Conservation (phyloP, 441 rosid genomes). For the Arabidopsis lyrata region DNA sequence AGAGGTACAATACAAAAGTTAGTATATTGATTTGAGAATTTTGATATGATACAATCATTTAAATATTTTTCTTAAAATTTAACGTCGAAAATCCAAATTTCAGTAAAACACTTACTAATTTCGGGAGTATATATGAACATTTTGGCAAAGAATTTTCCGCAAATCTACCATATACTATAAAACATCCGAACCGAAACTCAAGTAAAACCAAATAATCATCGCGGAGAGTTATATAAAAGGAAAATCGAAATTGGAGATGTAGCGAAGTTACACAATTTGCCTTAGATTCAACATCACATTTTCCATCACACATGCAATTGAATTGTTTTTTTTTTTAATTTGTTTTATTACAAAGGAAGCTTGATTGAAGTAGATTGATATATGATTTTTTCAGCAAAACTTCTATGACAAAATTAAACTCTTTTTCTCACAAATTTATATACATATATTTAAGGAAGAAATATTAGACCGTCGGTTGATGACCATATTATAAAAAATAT, state of each 20-base stretch:
- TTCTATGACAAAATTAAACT: background rate
- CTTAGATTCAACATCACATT: background rate
- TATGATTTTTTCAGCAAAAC: background rate
- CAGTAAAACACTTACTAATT: background rate
- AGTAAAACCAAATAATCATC: too few species aligned
- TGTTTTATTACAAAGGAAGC: background rate
- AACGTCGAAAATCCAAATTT: background rate
- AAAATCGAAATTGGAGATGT: background rate
- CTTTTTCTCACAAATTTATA: background rate
- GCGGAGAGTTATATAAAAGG: too few species aligned
- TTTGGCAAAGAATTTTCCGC: too few species aligned
- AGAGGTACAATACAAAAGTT: background rate
- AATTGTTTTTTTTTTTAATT: background rate
- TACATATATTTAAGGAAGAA: conserved; percentile 4
- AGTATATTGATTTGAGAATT: conserved; percentile 3
- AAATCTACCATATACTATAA: too few species aligned
- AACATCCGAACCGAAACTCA: background rate
- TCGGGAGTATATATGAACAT: too few species aligned
- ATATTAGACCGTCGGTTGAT: conserved; percentile 32
- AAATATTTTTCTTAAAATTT: background rate
- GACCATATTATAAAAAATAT: background rate
- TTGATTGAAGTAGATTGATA: background rate
- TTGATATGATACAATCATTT: conserved; percentile 2
- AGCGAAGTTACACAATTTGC: background rate
- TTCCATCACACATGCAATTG: background rate